Evolutionary conservation across 176 grass and related monocot species (phyloP), one percentile per base, ranked within the genome.

Genomic region (Echinochloa phyllopogon): DNA sequence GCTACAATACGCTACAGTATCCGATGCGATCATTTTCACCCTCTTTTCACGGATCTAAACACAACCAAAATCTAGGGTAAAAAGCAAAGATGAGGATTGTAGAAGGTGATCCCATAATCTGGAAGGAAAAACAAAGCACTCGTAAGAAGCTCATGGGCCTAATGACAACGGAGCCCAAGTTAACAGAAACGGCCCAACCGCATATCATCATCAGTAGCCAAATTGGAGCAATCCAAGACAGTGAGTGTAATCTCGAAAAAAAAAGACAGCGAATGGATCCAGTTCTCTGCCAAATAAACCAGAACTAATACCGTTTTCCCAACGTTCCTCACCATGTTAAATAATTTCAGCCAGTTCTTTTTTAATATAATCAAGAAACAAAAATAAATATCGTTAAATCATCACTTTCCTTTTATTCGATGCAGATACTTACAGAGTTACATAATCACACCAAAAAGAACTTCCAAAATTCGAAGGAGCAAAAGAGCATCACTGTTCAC

Each of bases 401-500:
- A 52, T 17, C 24, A 9, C 41, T 77, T 79, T 27, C 1, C 58
- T 84, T 84, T 84, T 87, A 84, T 87, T 91, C 6, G 16, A 24
- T 51, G 3, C 24, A 65, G 74, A 75, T 87, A 84, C 61, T 84
- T 84, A 81, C 85, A 91, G 1, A 25, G 36, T 29, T 39, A 87
- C 79, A 47, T 36, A 80, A 84, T 68, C 59, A 80, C 68, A 83
- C 58, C 7, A 25, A 85, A 84, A 40, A 24, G 68, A 79, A 44
- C 80, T 65, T 68, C 27, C 18, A 3, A 69, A 87, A 63, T 43
- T 10, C 18, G 3, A 74, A 83, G 48, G 21, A 52, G n/a, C 39
- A 83, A 87, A 87, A 69, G 5, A 73, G 37, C 10, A 62, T 63
- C n/a, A 75, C 73, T 72, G 65, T 49, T 67, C 74, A 90, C 85